Base-by-base conservation (phyloP, 768 basidiomycete genomes). In the Tylopilus subfusipes region DNA sequence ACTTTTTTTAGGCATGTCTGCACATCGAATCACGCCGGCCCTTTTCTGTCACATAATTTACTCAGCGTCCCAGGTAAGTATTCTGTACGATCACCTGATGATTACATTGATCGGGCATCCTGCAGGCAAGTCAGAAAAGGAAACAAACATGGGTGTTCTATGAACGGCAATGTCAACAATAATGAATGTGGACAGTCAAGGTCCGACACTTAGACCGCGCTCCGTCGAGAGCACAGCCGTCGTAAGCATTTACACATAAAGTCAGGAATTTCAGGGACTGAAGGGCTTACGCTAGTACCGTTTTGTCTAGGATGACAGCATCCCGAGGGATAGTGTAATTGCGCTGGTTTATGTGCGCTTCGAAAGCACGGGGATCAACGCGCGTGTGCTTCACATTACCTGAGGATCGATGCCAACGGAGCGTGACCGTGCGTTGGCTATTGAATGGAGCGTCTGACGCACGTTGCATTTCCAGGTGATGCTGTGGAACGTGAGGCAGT, bases 331-430 rank as follows among this genome's bases (percentile, higher is more conserved):
- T 29, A 45, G 48, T 52, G 36, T 50, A 40, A 54, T 55, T 48
- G 42, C 24, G 49, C 48, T 50, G 47, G 59, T 49, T 48, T 50
- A 55, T 61, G 47, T 46, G 61, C 34, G 56, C 61, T 63, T 59
- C 66, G 42, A 53, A 42, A 40, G 12, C 48, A 66, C 66, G 65
- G 65, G 61, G 55, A 63, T 68, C 61, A 67, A 68, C n/a, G 8
- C 39, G 50, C 22, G 30, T 54, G 63, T 50, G 24, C 45, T 58
- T 54, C 53, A 61, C 56, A 47, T 55, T 48, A 46, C 53, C 63
- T 22, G 58, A 66, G 48, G 31, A 54, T 54, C 25, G 42, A 49
- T 50, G 45, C 16, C 36, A 31, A 34, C 31, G 44, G 31, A 49
- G 43, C 38, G 33, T 47, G 39, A 30, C 53, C 50, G n/a, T 53